phyloP scores from a whole-genome alignment of 1,139 yeast genomes.

The Fermentozyma sake region DNA sequence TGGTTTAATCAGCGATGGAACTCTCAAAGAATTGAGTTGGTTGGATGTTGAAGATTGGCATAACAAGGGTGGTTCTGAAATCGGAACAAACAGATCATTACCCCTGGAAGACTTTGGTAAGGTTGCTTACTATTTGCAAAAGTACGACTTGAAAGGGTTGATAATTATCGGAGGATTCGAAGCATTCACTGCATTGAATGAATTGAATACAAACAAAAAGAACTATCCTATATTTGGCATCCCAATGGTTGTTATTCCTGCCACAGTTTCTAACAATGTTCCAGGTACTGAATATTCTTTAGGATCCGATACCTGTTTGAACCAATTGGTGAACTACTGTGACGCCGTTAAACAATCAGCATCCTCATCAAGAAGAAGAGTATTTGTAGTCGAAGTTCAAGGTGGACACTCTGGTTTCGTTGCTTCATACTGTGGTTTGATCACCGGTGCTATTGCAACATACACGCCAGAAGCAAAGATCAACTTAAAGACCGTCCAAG shows the following conservation, averaged over 20 bases:
- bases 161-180: conserved; percentile 78
- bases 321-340: conserved; percentile 69
- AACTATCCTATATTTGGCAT: conserved; percentile 71
- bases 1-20: conserved; percentile 73
- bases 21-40: conserved; percentile 61
- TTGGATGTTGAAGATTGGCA: conserved; percentile 71
- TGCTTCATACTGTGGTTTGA: conserved; percentile 64
- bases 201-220: conserved; percentile 58
- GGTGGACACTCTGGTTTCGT: conserved; percentile 83
- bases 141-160: conserved; percentile 68
- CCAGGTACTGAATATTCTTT: conserved; percentile 81
- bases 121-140: conserved; percentile 73
- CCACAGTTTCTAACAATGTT: conserved; percentile 80
- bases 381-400: conserved; percentile 79
- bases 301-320: conserved; percentile 77
- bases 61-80: conserved; percentile 73
- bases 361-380: conserved; percentile 72
- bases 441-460: conserved; percentile 70
- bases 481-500: conserved; percentile 51
- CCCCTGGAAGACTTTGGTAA: conserved; percentile 67
- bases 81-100: conserved; percentile 73
- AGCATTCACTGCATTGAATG: conserved; percentile 66
- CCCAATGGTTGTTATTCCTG: conserved; percentile 75
- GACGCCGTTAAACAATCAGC: conserved; percentile 79
- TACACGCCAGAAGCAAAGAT: conserved; percentile 74